Percentiles rank a stretch among this genome's conserved stretches.
Conservation (phyloP, 1,284 basidiomycete species). For the Nidula niveotomentosa region DNA sequence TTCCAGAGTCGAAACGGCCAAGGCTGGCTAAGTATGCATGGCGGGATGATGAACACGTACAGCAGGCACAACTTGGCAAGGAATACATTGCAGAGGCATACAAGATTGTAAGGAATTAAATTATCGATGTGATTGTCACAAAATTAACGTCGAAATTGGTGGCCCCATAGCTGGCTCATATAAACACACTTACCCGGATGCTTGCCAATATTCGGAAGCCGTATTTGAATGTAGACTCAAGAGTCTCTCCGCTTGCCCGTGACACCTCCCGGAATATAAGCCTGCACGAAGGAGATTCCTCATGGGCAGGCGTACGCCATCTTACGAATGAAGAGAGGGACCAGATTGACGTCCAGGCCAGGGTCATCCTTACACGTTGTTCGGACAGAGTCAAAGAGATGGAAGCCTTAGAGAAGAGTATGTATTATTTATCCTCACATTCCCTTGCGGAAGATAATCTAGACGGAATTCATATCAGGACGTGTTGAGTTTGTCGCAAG, state of each 20-base stretch:
- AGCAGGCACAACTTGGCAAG: slow-evolving; percentile 49
- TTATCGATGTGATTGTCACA: neutral
- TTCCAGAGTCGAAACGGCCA: slow-evolving; percentile 50
- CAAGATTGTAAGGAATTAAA: slow-evolving; percentile 54
- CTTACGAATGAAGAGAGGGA: slow-evolving; percentile 86
- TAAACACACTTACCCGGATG: slow-evolving; percentile 69
- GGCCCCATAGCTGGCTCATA: slow-evolving; percentile 61
- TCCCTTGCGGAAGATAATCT: too few species aligned
- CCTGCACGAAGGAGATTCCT: slow-evolving; percentile 46
- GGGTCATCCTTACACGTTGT: slow-evolving; percentile 79
- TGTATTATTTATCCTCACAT: slow-evolving; percentile 23
- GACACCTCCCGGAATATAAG: slow-evolving; percentile 56
- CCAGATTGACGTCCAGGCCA: slow-evolving; percentile 88
- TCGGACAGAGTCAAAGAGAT: slow-evolving; percentile 84
- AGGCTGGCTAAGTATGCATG: slow-evolving; percentile 37
- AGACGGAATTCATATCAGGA: slow-evolving; percentile 34
- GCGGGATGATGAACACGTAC: slow-evolving; percentile 29
- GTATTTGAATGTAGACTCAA: slow-evolving; percentile 76
- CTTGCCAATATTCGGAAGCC: slow-evolving; percentile 70
- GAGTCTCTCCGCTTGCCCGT: slow-evolving; percentile 44
- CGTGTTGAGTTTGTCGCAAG: slow-evolving; percentile 64
- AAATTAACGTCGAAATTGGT: neutral
- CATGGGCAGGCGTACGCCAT: slow-evolving; percentile 69
- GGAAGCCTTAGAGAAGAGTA: slow-evolving; percentile 84
- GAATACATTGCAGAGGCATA: slow-evolving; percentile 75